Percentiles rank a stretch among this genome's conserved stretches.
Conservation (phyloP, 2,329 filamentous ascomycete genomes). For the Cytospora leucostoma region DNA sequence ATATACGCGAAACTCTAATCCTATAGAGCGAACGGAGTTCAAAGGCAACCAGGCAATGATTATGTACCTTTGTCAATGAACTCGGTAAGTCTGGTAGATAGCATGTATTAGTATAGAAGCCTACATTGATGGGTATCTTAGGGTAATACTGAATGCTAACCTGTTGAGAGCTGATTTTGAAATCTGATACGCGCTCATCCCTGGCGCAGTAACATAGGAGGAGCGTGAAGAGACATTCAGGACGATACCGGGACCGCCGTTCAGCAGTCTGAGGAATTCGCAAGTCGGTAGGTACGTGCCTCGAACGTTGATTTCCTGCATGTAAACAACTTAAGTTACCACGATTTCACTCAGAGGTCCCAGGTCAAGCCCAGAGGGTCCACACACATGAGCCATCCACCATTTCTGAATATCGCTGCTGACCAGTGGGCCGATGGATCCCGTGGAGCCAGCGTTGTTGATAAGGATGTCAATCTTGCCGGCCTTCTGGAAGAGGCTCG, state of each 20-base stretch:
- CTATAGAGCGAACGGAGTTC: too few relatives aligned
- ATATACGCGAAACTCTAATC: background rate
- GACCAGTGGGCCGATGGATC: background rate
- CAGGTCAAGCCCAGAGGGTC: background rate
- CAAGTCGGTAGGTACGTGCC: background rate
- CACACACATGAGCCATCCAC: background rate
- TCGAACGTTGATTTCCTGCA: conserved; percentile 1
- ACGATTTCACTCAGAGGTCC: background rate
- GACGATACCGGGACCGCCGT: background rate
- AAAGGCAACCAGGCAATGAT: background rate
- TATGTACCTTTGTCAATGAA: conserved; percentile 17
- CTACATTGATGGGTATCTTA: background rate
- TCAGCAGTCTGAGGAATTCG: background rate
- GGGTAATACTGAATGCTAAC: background rate
- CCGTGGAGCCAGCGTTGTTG: background rate
- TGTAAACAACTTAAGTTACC: background rate
- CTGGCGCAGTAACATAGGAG: background rate
- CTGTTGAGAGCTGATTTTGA: conserved; percentile 3
- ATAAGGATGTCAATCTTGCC: background rate
- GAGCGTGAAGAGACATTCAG: background rate
- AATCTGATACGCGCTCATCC: background rate
- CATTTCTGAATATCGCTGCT: background rate
- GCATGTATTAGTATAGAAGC: conserved; percentile 22
- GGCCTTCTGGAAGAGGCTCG: background rate
- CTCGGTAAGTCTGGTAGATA: conserved; percentile 17